phyloP scores from a whole-genome alignment of 805 yeast genomes.

The Cephaloascus albidus region DNA sequence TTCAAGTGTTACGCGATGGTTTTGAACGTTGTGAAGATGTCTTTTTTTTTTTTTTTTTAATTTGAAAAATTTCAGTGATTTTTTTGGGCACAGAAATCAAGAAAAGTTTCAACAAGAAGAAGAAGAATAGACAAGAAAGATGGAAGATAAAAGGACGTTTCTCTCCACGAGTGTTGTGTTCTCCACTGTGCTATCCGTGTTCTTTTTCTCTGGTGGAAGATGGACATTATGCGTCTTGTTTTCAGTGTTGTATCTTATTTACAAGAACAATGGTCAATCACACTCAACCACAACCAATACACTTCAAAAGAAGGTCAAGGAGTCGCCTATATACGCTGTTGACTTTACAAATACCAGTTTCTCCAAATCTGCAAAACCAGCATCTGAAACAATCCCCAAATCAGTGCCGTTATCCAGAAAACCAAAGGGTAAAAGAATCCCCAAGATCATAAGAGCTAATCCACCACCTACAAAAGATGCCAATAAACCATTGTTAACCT shows the following conservation, averaged over 20 bases:
- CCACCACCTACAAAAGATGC: constrained; percentile 12
- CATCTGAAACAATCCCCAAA: constrained; percentile 2
- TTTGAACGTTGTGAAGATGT: too few relatives aligned
- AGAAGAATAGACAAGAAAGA: too few relatives aligned
- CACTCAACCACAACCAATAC: too few relatives aligned
- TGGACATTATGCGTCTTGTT: neutral
- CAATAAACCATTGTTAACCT: constrained; percentile 16
- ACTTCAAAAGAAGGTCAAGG: constrained; percentile 4
- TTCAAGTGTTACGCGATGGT: too few relatives aligned
- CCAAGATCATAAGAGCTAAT: constrained; percentile 31
- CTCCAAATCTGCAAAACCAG: constrained; percentile 12
- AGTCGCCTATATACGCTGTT: constrained; percentile 27
- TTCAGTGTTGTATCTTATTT: too few relatives aligned
- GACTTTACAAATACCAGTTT: constrained; percentile 29
- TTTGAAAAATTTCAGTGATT: too few relatives aligned
- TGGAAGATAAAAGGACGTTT: too few relatives aligned
- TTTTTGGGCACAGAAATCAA: too few relatives aligned
- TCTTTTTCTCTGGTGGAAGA: neutral
- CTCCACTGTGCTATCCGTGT: neutral
- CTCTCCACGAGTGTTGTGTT: neutral
- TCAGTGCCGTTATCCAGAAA: constrained; percentile 6
- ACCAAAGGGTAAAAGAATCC: constrained; percentile 19
- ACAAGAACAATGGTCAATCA: too few relatives aligned
- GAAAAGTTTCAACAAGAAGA: too few relatives aligned
- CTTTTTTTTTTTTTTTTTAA: too few relatives aligned